A percentile compares a stretch with the other conserved stretches of the same genome.
Conservation (phyloP, 352 stramenopile species). For the Phytophthora macrochlamydospora region DNA sequence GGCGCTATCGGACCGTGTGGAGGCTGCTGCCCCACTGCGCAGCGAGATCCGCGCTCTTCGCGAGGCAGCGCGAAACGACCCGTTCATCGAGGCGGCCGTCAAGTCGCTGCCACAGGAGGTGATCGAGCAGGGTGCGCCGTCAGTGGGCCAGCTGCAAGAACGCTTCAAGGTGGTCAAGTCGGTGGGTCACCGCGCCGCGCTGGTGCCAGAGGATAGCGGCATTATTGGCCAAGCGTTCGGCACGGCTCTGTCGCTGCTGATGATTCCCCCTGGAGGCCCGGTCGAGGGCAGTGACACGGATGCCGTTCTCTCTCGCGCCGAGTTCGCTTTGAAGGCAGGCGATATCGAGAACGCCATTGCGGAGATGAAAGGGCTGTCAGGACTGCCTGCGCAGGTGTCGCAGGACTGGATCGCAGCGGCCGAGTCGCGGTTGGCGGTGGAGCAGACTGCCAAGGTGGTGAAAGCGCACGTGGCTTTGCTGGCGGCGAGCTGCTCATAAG, state of each 20-base stretch:
- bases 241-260: slow-evolving; percentile 66
- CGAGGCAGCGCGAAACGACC: slow-evolving; percentile 72
- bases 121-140: slow-evolving; percentile 71
- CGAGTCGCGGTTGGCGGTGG: slow-evolving; percentile 74
- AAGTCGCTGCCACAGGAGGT: slow-evolving; percentile 65
- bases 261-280: slow-evolving; percentile 79
- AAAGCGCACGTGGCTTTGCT: slow-evolving; percentile 84
- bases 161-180: slow-evolving; percentile 84
- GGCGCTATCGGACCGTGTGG: slow-evolving; percentile 79
- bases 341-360: slow-evolving; percentile 75
- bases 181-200: slow-evolving; percentile 64
- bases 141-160: slow-evolving; percentile 79
- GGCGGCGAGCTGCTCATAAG: slow-evolving; percentile 82
- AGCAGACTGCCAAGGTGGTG: slow-evolving; percentile 84
- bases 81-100: slow-evolving; percentile 72
- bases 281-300: slow-evolving; percentile 78
- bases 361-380: slow-evolving; percentile 74
- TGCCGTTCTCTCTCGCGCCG: slow-evolving; percentile 77
- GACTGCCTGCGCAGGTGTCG: slow-evolving; percentile 69
- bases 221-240: slow-evolving; percentile 79
- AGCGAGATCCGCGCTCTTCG: slow-evolving; percentile 75
- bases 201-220: slow-evolving; percentile 72
- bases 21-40: slow-evolving; percentile 70
- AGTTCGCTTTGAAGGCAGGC: slow-evolving; percentile 82
- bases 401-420: slow-evolving; percentile 80